These are phyloP conservation scores for Heterobasidion occidentale DNA, from an alignment of 1,284 basidiomycete species.

Conservation along the genomic window DNA sequence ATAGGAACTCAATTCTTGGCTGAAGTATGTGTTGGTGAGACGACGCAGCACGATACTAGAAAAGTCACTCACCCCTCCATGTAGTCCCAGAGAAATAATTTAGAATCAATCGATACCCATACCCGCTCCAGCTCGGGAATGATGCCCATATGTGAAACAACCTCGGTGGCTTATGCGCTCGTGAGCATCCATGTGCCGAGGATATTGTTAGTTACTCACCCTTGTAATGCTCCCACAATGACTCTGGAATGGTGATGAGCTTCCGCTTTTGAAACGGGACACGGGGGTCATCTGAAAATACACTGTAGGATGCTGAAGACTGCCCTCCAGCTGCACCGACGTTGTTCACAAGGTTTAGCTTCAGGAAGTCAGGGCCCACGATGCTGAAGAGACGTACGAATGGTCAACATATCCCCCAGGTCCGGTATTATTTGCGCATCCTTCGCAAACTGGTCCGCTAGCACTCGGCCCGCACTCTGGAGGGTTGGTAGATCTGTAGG, in stretches of 20 bases:
- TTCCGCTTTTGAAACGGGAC: conserved; percentile 76
- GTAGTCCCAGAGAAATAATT: conserved; percentile 96
- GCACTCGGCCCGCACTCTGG: conserved; percentile 53
- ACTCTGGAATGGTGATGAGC: conserved; percentile 76
- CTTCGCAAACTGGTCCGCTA: conserved; percentile 61
- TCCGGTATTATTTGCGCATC: conserved; percentile 70
- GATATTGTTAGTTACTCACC: conserved; percentile 35
- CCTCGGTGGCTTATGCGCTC: conserved; percentile 37
- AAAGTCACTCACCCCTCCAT: too few species aligned
- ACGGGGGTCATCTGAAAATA: conserved; percentile 71
- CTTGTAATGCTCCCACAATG: conserved; percentile 75
- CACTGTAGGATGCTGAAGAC: conserved; percentile 68
- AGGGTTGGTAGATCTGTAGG: conserved; percentile 55
- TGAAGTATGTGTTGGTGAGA: conserved; percentile 21
- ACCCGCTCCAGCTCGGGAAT: conserved; percentile 91
- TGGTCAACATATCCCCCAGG: conserved; percentile 53
- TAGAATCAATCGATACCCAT: conserved; percentile 94
- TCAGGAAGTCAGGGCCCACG: conserved; percentile 4
- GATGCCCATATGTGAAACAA: conserved; percentile 76
- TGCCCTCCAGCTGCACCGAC: conserved; percentile 42
- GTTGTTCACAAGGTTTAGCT: too few species aligned
- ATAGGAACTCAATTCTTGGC: conserved; percentile 82
- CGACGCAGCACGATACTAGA: conserved; percentile 27
- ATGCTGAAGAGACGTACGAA: conserved; percentile 32
- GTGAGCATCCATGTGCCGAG: conserved; percentile 11